phyloP scores from a whole-genome alignment of 768 basidiomycete species.

The Chalciporus chontae region DNA sequence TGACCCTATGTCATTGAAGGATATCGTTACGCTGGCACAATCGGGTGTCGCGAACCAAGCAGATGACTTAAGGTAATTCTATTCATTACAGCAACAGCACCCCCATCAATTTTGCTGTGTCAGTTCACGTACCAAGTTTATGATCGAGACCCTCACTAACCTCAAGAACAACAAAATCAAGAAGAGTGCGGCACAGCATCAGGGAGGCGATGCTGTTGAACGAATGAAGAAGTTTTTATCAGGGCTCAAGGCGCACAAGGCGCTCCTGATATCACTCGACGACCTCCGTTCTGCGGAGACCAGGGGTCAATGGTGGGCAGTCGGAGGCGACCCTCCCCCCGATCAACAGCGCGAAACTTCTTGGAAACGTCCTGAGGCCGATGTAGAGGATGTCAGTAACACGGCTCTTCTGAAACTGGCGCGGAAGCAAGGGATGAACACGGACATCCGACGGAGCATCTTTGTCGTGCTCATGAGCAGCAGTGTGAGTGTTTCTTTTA shows the following conservation, averaged over 20 bases:
- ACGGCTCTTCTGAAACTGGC: conserved; percentile 72
- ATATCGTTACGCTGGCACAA: conserved; percentile 84
- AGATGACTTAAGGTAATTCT: conserved; percentile 39
- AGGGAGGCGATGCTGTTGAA: conserved; percentile 72
- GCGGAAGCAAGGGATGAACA: conserved; percentile 96
- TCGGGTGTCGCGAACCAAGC: conserved; percentile 56
- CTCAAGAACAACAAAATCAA: conserved; percentile 90
- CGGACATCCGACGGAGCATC: conserved; percentile 85
- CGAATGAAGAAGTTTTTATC: conserved; percentile 86
- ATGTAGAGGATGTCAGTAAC: conserved; percentile 29
- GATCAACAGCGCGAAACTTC: conserved; percentile 51
- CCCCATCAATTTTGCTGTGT: no score
- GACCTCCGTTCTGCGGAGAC: conserved; percentile 82
- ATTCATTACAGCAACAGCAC: no score
- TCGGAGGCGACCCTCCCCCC: conserved; percentile 86
- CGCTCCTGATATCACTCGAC: conserved; percentile 78
- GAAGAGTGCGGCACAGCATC: conserved; percentile 58
- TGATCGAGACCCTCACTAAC: conserved; percentile 91
- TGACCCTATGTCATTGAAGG: conserved; percentile 88
- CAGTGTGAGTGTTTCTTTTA: conserved; percentile 57
- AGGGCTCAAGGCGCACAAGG: conserved; percentile 74
- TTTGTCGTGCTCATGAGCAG: conserved; percentile 96
- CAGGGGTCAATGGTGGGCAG: conserved; percentile 98
- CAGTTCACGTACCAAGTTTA: conserved; percentile 81
- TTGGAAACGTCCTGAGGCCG: conserved; percentile 20